phyloP scores from a whole-genome alignment of 2,329 filamentous ascomycete genomes.

The Rasamsonia emersonii region DNA sequence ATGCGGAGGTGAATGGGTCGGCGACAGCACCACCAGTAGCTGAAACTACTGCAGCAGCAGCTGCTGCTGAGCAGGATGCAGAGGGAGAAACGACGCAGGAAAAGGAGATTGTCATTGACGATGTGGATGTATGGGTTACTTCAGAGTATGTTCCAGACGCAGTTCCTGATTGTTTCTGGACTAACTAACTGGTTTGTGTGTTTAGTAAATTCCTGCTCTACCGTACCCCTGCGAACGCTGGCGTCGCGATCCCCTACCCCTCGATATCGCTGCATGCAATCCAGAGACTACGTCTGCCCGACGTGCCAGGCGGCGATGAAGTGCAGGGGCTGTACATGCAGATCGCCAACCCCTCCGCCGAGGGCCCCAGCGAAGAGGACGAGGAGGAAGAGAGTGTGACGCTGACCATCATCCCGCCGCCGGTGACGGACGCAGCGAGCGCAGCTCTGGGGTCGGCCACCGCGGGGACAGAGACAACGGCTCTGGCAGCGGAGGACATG shows the following conservation, averaged over 20 bases:
- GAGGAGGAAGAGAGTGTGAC: conserved; percentile 35
- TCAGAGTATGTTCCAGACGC: conserved; percentile 31
- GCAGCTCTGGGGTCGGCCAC: conserved; percentile 7
- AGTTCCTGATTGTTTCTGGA: neutral
- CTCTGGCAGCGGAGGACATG: conserved; percentile 12
- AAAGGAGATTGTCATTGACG: conserved; percentile 29
- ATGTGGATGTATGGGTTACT: conserved; percentile 39
- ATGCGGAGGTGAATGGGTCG: conserved; percentile 5
- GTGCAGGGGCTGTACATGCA: conserved; percentile 43
- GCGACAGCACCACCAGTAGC: conserved; percentile 2
- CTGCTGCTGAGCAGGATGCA: conserved; percentile 7
- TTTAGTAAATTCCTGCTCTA: conserved; percentile 39
- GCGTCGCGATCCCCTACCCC: conserved; percentile 40
- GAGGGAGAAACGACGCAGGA: conserved; percentile 11
- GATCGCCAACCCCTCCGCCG: conserved; percentile 24
- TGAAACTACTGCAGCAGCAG: conserved; percentile 1
- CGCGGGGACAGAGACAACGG: conserved; percentile 8
- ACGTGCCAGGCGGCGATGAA: conserved; percentile 15
- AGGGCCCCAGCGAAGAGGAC: conserved; percentile 21
- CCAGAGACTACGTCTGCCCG: conserved; percentile 33
- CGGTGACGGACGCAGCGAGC: conserved; percentile 8
- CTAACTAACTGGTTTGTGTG: conserved; percentile 5
- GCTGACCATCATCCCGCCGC: conserved; percentile 35
- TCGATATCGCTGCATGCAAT: conserved; percentile 42
- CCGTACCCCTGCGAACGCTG: conserved; percentile 23